Conservation (phyloP, 2,329 filamentous ascomycete genomes). For the Aspergillus aculeatinus region DNA sequence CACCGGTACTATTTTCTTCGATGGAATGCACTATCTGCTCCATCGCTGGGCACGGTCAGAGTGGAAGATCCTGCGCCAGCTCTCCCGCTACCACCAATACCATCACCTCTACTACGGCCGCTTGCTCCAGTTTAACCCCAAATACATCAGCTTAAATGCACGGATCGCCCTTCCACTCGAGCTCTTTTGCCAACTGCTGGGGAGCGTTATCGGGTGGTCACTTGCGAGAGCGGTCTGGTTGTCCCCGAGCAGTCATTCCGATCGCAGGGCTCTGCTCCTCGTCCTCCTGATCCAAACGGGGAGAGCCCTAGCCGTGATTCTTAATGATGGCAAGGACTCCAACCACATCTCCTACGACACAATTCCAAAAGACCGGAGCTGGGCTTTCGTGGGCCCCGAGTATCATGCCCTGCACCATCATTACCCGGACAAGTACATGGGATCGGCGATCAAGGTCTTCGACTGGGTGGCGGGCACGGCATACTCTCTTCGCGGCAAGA, state of each 20-base stretch:
- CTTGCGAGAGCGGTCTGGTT: neutral
- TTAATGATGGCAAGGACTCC: constrained; percentile 16
- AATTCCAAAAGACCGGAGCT: constrained; percentile 17
- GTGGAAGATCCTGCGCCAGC: constrained; percentile 14
- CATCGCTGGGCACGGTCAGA: constrained; percentile 18
- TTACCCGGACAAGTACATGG: constrained; percentile 20
- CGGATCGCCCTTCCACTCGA: constrained; percentile 21
- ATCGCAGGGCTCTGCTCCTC: neutral
- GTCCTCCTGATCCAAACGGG: constrained; percentile 3
- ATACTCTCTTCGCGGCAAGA: constrained; percentile 17
- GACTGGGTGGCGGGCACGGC: constrained; percentile 22
- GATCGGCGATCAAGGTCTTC: constrained; percentile 20
- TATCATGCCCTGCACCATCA: constrained; percentile 21
- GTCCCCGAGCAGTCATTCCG: neutral
- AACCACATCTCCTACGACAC: constrained; percentile 19
- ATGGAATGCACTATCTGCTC: constrained; percentile 17
- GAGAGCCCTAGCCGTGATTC: constrained; percentile 13
- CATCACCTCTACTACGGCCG: constrained; percentile 24
- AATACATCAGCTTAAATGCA: constrained; percentile 16
- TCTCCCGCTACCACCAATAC: constrained; percentile 19
- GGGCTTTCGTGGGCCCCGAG: constrained; percentile 20
- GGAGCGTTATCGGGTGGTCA: constrained; percentile 13
- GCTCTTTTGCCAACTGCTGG: constrained; percentile 10
- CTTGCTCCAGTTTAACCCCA: constrained; percentile 16
- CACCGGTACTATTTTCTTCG: constrained; percentile 20